A percentile compares a stretch with the other conserved stretches of the same genome.
Evolutionary conservation across 768 basidiomycete species (phyloP).

Genomic region (Auricularia cornea): DNA sequence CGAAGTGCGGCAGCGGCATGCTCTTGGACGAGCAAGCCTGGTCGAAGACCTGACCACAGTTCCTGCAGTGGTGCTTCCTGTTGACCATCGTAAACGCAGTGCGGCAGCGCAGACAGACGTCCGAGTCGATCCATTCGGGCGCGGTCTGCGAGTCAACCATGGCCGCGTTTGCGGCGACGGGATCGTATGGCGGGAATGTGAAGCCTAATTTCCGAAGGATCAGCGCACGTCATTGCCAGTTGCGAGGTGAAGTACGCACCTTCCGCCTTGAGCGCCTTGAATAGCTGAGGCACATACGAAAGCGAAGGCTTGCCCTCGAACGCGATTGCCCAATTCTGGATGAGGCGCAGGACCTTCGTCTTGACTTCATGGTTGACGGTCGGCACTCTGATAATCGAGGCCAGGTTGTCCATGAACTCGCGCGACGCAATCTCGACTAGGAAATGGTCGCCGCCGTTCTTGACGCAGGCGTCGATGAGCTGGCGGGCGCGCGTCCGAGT

Average conservation of each 20-base stretch:
- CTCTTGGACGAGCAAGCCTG: constrained; percentile 83
- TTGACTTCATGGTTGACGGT: constrained; percentile 75
- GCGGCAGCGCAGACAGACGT: constrained; percentile 88
- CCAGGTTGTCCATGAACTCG: constrained; percentile 91
- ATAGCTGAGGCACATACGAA: constrained; percentile 69
- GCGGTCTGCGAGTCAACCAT: constrained; percentile 90
- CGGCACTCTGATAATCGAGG: constrained; percentile 77
- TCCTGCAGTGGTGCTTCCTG: constrained; percentile 95
- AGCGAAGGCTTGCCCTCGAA: constrained; percentile 76
- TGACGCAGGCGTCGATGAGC: constrained; percentile 87
- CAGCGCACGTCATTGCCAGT: neutral
- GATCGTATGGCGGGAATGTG: constrained; percentile 76
- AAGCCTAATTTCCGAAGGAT: constrained; percentile 45
- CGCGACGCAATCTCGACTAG: constrained; percentile 74
- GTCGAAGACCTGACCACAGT: constrained; percentile 96
- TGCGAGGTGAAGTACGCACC: constrained; percentile 46
- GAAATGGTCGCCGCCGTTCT: constrained; percentile 95
- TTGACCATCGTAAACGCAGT: constrained; percentile 90
- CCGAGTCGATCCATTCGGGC: constrained; percentile 96
- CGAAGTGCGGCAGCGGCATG: constrained; percentile 84
- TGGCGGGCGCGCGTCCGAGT: constrained; percentile 23
- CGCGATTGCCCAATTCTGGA: constrained; percentile 93
- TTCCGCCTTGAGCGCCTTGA: constrained; percentile 65
- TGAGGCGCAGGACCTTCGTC: constrained; percentile 59
- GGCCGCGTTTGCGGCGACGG: constrained; percentile 57